Conservation (phyloP, 2,329 filamentous ascomycete species). For the Chrysosporium keratinophilum region DNA sequence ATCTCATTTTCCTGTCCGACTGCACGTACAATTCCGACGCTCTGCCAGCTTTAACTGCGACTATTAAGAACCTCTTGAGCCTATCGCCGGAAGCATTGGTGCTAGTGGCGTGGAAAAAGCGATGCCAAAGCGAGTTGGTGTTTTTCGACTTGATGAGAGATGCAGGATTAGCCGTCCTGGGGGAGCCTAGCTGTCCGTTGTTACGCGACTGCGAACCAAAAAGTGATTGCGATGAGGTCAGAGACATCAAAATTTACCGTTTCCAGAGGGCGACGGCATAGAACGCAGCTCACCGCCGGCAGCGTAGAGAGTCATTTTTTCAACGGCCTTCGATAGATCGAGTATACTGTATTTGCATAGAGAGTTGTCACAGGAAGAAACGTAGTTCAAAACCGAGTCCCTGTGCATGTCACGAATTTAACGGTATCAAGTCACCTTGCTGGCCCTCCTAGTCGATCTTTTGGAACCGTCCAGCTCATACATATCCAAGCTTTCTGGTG, state of each 20-base stretch:
- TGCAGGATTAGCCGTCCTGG: slow-evolving; percentile 27
- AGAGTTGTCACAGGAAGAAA: slow-evolving; percentile 1
- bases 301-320: background rate
- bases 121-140: slow-evolving; percentile 54
- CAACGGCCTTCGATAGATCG: background rate
- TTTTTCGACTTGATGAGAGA: slow-evolving; percentile 54
- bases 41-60: slow-evolving; percentile 51
- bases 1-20: slow-evolving; percentile 57
- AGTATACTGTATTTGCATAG: background rate
- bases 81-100: slow-evolving; percentile 43
- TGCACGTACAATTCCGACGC: slow-evolving; percentile 65
- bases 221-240: slow-evolving; percentile 17
- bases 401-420: background rate
- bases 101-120: slow-evolving; percentile 55
- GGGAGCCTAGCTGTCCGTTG: slow-evolving; percentile 27
- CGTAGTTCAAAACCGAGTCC: background rate
- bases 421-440: background rate
- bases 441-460: background rate
- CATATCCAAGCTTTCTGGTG: background rate
- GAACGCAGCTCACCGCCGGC: background rate
- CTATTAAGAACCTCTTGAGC: slow-evolving; percentile 41
- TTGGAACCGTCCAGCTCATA: background rate
- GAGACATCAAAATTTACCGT: slow-evolving; percentile 33
- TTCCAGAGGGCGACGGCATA: slow-evolving; percentile 17
- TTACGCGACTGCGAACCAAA: slow-evolving; percentile 29